A percentile compares a stretch with the other conserved stretches of the same genome.
Conservation (phyloP, 345 rosid species). For the Camelina hispida region DNA sequence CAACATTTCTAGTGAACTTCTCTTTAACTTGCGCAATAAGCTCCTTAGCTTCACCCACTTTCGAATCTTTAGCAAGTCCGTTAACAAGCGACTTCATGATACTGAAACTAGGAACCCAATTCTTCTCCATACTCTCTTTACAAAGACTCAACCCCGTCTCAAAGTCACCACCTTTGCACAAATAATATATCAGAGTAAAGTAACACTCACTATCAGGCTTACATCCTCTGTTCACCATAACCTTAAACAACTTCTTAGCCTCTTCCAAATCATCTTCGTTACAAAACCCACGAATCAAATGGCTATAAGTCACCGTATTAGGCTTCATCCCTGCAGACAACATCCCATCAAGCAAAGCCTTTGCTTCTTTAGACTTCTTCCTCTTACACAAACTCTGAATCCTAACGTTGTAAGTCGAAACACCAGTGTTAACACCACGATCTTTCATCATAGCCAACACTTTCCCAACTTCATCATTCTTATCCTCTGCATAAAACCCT, state of each 20-base stretch:
- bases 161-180: conserved; percentile 69
- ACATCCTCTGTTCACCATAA: conserved; percentile 57
- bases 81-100: conserved; percentile 72
- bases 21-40: conserved; percentile 60
- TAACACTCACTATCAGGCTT: conserved; percentile 60
- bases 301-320: conserved; percentile 49
- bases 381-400: conserved; percentile 71
- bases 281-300: conserved; percentile 82
- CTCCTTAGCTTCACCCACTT: conserved; percentile 66
- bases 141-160: conserved; percentile 64
- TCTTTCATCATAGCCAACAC: conserved; percentile 67
- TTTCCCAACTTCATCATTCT: conserved; percentile 70
- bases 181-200: conserved; percentile 58
- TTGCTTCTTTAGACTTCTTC: conserved; percentile 64
- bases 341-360: conserved; percentile 63
- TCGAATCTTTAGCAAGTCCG: conserved; percentile 59
- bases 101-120: conserved; percentile 69
- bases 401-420: conserved; percentile 60
- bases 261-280: conserved; percentile 65
- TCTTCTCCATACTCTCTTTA: conserved; percentile 65
- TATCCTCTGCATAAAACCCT: conserved; percentile 80
- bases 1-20: conserved; percentile 55
- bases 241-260: conserved; percentile 67
- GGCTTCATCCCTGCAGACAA: conserved; percentile 53
- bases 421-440: conserved; percentile 48